phyloP scores from a whole-genome alignment of 148 eudicot genomes.

The Fagopyrum tataricum region DNA sequence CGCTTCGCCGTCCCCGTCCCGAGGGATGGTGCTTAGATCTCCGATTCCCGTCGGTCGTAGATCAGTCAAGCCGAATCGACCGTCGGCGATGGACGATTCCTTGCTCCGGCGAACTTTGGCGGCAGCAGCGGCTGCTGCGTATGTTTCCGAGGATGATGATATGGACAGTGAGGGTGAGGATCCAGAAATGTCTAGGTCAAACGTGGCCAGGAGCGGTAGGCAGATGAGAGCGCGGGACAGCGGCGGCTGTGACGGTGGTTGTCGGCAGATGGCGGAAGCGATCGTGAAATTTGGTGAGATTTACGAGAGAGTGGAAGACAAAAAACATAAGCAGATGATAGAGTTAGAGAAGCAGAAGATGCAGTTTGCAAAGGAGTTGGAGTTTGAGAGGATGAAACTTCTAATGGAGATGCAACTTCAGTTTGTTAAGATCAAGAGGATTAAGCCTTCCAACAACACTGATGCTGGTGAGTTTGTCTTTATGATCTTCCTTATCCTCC shows the following conservation, averaged over 20 bases:
- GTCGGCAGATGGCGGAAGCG: conserved; percentile 40
- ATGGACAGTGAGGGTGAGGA: conserved; percentile 20
- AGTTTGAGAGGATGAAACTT: conserved; percentile 51
- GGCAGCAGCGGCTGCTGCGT: conserved; percentile 44
- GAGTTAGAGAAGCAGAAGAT: conserved; percentile 56
- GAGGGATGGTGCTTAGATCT: conserved; percentile 20
- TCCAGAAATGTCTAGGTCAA: conserved; percentile 23
- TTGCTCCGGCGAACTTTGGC: conserved; percentile 41
- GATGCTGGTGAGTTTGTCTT: conserved; percentile 12
- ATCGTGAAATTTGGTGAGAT: conserved; percentile 40
- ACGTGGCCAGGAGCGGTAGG: conserved; percentile 13
- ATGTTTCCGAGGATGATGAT: conserved; percentile 25
- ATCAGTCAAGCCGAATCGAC: conserved; percentile 30
- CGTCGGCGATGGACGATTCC: conserved; percentile 30
- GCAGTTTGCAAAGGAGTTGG: conserved; percentile 58
- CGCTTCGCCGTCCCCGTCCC: conserved; percentile 20
- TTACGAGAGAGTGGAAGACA: conserved; percentile 53
- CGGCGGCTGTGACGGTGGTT: conserved; percentile 16
- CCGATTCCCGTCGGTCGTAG: conserved; percentile 57
- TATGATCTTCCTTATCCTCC: no score
- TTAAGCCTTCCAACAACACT: conserved; percentile 25
- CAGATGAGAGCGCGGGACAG: conserved; percentile 10
- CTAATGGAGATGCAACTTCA: conserved; percentile 48
- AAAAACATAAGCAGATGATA: conserved; percentile 42
- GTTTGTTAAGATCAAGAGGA: conserved; percentile 31